Percentiles rank a stretch among this genome's conserved stretches.
phyloP scores from a whole-genome alignment of 116 monocot species.

The Cymodocea nodosa region DNA sequence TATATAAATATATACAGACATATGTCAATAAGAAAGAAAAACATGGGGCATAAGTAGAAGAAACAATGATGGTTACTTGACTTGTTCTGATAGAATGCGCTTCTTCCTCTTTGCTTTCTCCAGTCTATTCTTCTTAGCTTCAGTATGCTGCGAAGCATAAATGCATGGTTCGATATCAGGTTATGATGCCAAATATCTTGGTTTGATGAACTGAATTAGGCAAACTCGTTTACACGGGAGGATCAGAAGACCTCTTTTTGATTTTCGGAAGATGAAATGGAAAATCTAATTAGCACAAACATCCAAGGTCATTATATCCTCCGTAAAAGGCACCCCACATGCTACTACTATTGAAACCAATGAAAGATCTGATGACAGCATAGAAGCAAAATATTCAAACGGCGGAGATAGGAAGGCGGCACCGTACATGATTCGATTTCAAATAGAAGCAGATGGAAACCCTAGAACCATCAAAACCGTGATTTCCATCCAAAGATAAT shows the following conservation, averaged over 20 bases:
- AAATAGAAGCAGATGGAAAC: not conserved
- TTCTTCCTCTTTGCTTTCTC: constrained; percentile 7
- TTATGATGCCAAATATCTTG: not conserved
- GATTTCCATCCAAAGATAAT: not conserved
- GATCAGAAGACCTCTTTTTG: too few relatives aligned
- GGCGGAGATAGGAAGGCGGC: too few relatives aligned
- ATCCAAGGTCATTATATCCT: too few relatives aligned
- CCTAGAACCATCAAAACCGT: not conserved
- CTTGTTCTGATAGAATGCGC: constrained; percentile 10
- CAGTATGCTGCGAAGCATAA: constrained; percentile 10
- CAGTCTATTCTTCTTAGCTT: constrained; percentile 13
- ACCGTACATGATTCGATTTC: too few relatives aligned
- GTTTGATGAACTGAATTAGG: not conserved
- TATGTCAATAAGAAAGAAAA: not conserved
- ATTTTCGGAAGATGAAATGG: too few relatives aligned
- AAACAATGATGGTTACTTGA: constrained; percentile 7
- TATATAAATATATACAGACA: too few relatives aligned
- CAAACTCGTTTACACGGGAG: not conserved
- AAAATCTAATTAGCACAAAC: too few relatives aligned
- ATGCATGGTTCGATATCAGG: not conserved
- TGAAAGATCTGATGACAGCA: too few relatives aligned
- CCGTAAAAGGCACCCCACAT: too few relatives aligned
- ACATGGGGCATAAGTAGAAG: not conserved
- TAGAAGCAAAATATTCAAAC: too few relatives aligned
- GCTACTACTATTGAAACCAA: too few relatives aligned